Evolutionary conservation across 1,284 basidiomycete genomes (phyloP), one percentile per base, ranked within the genome.

Genomic region (Rhodotorula mucilaginosa): DNA sequence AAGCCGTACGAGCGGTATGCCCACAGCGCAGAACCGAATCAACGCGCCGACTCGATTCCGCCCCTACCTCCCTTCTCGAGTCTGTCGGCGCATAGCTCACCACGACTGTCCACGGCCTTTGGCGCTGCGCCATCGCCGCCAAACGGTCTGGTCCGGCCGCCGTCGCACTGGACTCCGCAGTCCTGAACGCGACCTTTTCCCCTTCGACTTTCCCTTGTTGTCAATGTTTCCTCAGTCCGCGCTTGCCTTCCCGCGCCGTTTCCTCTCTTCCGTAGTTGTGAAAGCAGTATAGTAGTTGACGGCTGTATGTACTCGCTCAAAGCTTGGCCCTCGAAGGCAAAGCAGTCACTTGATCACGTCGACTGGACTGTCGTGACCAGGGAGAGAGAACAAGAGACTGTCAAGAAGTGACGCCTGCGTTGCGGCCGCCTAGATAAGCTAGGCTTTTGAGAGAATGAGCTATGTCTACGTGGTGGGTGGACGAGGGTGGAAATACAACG

Each of bases 1-100:
- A 71, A 68, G 52, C 52, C 60, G 21, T 57, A 56, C 60, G 59
- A 57, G 65, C 65, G 59, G 21, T 57, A 56, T 46, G 29, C 51
- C 31, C 59, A 44, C 29, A 31, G 59, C 59, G 46, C 52, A 16
- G 60, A 57, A 10, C 46, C 59, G 18, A 13, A 26, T 16, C 61
- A 44, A 44, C 39, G 39, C 39, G 39, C 54, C 26, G 54, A 16
- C 18, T 56, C 54, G n/a, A n/a, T 26, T 8, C 13, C 54, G 16
- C 26, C 54, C 29, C 54, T 31, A 4, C 54, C 54, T 5, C n/a
- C 54, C 13, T 56, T 56, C 13, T 26, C 54, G 26, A 56, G 54
- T 26, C 26, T 56, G n/a, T 56, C 54, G 19, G 49, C 18, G 23
- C 49, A 51, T 21, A 26, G 26, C n/a, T 29, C 54, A 15, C 23